Evolutionary conservation across 2,329 filamentous ascomycete species (phyloP).

Genomic region (Claviceps sp.): DNA sequence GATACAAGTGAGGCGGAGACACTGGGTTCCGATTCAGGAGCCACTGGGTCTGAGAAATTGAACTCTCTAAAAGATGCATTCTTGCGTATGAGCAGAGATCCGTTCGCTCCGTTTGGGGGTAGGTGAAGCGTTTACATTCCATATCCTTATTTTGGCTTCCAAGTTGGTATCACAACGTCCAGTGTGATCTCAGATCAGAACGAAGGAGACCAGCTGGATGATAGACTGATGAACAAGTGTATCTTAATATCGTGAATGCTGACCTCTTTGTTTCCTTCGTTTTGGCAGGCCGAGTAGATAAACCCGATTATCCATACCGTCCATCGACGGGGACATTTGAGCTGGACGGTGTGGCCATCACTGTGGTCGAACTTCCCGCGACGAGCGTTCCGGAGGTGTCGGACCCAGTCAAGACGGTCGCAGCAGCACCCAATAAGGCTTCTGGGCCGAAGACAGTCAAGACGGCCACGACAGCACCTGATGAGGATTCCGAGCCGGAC

Average conservation of each 20-base stretch:
- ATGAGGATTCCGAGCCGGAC: no score
- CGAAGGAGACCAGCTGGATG: background rate
- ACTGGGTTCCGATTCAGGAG: background rate
- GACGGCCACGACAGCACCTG: no score
- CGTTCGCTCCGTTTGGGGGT: conserved; percentile 34
- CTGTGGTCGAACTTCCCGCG: conserved; percentile 21
- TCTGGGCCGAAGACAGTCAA: no score
- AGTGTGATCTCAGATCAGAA: no score
- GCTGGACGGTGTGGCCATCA: conserved; percentile 22
- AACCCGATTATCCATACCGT: conserved; percentile 13
- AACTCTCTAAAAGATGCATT: conserved; percentile 11
- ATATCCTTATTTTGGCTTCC: no score
- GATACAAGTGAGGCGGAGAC: conserved; percentile 5
- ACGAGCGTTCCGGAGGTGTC: conserved; percentile 7
- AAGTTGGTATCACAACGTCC: no score
- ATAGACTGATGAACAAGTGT: background rate
- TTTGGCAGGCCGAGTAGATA: conserved; percentile 21
- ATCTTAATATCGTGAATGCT: background rate
- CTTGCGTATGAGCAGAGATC: conserved; percentile 13
- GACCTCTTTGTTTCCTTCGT: background rate
- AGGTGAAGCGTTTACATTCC: conserved; percentile 6
- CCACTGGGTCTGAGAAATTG: conserved; percentile 1
- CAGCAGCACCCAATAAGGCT: no score
- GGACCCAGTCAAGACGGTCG: background rate
- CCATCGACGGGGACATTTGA: conserved; percentile 20